phyloP scores from a whole-genome alignment of 2,329 filamentous ascomycete genomes.

The Myriosclerotinia scirpicola region DNA sequence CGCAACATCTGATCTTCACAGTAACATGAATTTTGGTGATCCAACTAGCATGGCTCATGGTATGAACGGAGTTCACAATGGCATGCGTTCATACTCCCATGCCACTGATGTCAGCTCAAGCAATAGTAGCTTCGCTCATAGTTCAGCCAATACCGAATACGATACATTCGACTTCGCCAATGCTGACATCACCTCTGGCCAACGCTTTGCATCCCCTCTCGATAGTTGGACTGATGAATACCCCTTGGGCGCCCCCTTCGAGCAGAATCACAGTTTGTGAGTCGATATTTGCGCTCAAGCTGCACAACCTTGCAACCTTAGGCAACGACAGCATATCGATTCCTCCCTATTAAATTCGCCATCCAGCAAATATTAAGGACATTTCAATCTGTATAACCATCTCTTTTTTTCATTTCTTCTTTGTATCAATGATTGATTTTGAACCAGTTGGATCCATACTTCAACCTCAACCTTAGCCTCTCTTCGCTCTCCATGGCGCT shows the following conservation, averaged over 20 bases:
- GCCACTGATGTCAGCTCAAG: not conserved
- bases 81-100: not conserved
- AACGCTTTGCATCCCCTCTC: not conserved
- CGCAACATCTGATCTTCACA: not conserved
- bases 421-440: slow-evolving; percentile 27
- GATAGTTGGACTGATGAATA: not conserved
- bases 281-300: not conserved
- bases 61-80: not conserved
- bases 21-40: not conserved
- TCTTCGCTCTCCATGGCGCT: slow-evolving; percentile 15
- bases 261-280: not conserved
- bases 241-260: not conserved
- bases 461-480: slow-evolving; percentile 3
- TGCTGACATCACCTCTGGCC: not conserved
- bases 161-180: not conserved
- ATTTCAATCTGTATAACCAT: slow-evolving; percentile 9
- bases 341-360: not conserved
- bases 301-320: not conserved
- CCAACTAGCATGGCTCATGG: not conserved
- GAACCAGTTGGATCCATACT: slow-evolving; percentile 26
- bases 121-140: not conserved
- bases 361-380: not conserved
- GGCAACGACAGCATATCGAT: not conserved
- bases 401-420: slow-evolving; percentile 26
- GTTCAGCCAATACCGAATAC: not conserved